Base-by-base conservation (phyloP, 2,329 filamentous ascomycete genomes). In the Pseudocercospora macadamiae region DNA sequence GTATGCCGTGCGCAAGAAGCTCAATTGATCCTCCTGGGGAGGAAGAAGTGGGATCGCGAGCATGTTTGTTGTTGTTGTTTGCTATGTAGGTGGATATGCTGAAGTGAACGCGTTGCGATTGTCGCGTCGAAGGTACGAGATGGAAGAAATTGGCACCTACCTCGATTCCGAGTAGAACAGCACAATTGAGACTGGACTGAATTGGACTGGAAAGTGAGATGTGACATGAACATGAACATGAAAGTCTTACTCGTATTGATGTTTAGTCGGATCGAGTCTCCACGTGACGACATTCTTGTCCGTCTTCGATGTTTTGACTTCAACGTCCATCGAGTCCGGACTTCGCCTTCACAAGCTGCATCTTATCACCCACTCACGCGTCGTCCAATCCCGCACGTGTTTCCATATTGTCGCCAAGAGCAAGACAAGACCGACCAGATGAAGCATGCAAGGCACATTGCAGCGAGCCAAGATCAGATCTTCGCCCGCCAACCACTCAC, bases 11-110 rank as follows among this genome's bases (percentile, higher is more conserved):
- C 63, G 63, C n/a, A 69, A 54, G 56, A 64, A 66, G 51, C 64
- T 56, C 10, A 66, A 67, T 39, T 64, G 64, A 53, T 69, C 67
- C 54, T 68, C 62, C 57, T 65, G 66, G 4, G 71, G 71, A 45
- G 66, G 65, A 18, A 72, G 66, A 26, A 73, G 68, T 21, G 71
- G 71, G n/a, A 73, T 58, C 18, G 71, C 68, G 34, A 72, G 64
- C 70, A 72, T 73, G 32, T 26, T 49, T n/a, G n/a, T n/a, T n/a
- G n/a, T n/a, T n/a, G n/a, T n/a, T n/a, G n/a, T n/a, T n/a, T n/a
- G n/a, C n/a, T n/a, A 12, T 12, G 18, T 4, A 16, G 37, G 8
- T 42, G 37, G 7, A 19, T 19, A 21, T 12, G 4, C 3, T 42
- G 37, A 8, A 42, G 8, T 42, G 8, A 16, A 42, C 10, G 8